Evolutionary conservation across 2,329 filamentous ascomycete species (phyloP), one percentile per base, ranked within the genome.

Genomic region (Spiromastix sp.): DNA sequence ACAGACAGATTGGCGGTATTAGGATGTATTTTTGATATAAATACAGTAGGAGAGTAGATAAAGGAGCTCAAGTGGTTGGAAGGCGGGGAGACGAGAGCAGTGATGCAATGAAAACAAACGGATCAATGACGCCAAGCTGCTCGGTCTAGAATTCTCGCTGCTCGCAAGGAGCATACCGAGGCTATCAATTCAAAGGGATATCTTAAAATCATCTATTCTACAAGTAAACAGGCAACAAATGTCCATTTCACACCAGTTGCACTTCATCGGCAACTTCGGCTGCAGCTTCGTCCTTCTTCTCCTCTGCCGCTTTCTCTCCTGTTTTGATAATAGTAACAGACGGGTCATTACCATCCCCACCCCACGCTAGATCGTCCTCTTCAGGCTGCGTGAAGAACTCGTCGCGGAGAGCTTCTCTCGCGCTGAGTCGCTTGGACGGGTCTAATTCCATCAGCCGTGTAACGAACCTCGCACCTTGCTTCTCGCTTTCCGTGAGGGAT

Each of bases 401-500:
- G 45, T 67, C 61, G 16, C 57, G 49, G 28, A 67, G 42, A 15
- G 63, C 63, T 13, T 65, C 60, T 37, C 52, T 60, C 9, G 63
- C 63, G 38, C 53, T 59, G 9, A 60, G 45, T n/a, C 63, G 52
- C 40, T 60, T 63, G 22, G 48, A 46, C 10, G 61, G 58, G 40
- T 66, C 61, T 27, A 66, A 44, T 39, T 66, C 63, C 50, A 67
- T 59, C 27, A 67, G 48, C 6, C 57, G 56, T 18, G 52, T 42
- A 24, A 67, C 46, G 10, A 67, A 57, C 18, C 52, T 52, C n/a
- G 61, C 61, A 18, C 60, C 63, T 60, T 65, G 53, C 45, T 60
- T 51, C 55, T 67, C 58, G 35, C 61, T 61, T 30, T 61, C 57
- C 4, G 61, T 63, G 44, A 72, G 69, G 41, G 72, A 71, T 37